Evolutionary conservation across 2,329 filamentous ascomycete species (phyloP), one percentile per base, ranked within the genome.

Genomic region (Orbilia ellipsospora): DNA sequence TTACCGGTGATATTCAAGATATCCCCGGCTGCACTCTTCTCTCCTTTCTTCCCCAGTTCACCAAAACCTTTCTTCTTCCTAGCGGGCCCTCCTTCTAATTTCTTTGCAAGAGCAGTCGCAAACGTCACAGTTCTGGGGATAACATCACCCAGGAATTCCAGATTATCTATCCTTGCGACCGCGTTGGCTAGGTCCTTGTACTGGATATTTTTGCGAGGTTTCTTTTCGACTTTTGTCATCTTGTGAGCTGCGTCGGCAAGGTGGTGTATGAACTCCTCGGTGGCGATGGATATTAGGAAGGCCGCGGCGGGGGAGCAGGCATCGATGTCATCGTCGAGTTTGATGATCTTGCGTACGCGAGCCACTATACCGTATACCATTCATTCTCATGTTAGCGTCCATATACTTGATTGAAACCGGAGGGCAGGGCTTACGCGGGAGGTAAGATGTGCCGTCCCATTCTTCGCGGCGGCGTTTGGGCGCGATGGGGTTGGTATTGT

Each of bases 181-280:
- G 95, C 94, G 80, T 89, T 92, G 79, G 94, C 93, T 50, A 99
- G 87, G 83, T 99, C 95, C 81, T 92, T 92, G 85, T 99, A 99
- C 82, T 98, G 95, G 77, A 99, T 91, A 80, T 96, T 97, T 75
- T 94, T 89, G 68, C 95, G 88, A 4, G 94, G 94, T 82, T 98
- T 98, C 79, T 91, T 88, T 83, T 98, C 95, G 0, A 93, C 88
- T 81, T 95, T 96, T 80, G 94, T 91, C 80, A 96, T 92, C 80
- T 92, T 94, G 82, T 96, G 90, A 26, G 91, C 90, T 82, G 96
- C 92, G 77, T 91, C 88, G 18, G 94, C 90, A 26, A 99, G 88
- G 82, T 98, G 91, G 82, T 97, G 93, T 78, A 99, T 90, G 84
- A 99, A 98, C 87, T 97, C 90, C 84, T 99, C 95, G 90, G 95